These are phyloP conservation scores for Clarireedia monteithiana DNA, from an alignment of 2,329 filamentous ascomycete species.

Conservation along the genomic window DNA sequence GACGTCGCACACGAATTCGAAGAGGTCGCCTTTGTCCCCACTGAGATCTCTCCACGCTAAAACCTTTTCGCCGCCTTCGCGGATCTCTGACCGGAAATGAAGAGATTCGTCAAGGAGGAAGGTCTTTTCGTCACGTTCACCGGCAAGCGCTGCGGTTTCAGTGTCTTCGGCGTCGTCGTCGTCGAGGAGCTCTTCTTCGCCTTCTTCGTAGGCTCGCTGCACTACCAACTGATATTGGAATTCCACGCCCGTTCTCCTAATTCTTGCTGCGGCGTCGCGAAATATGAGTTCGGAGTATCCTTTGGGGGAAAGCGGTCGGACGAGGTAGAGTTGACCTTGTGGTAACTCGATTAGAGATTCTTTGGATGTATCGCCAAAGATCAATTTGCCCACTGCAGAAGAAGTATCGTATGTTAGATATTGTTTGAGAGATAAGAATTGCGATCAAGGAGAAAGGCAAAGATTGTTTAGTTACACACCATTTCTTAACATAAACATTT, in stretches of 20 bases:
- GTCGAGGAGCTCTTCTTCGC: conserved; percentile 82
- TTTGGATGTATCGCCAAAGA: conserved; percentile 74
- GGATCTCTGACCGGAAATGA: conserved; percentile 76
- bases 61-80: conserved; percentile 74
- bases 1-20: conserved; percentile 90
- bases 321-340: conserved; percentile 94
- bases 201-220: conserved; percentile 94
- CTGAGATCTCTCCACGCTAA: conserved; percentile 93
- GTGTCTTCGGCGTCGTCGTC: conserved; percentile 80
- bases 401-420: conserved; percentile 1
- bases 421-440: not conserved
- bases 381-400: conserved; percentile 72
- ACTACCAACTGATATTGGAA: conserved; percentile 97
- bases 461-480: conserved; percentile 28
- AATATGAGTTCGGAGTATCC: conserved; percentile 99
- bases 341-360: conserved; percentile 91
- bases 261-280: conserved; percentile 88
- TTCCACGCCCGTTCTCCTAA: conserved; percentile 87
- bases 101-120: conserved; percentile 92
- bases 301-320: conserved; percentile 89
- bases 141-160: conserved; percentile 61
- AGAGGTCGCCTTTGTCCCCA: conserved; percentile 90
- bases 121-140: conserved; percentile 92
- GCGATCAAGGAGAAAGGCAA: conserved; percentile 1
- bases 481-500: conserved; percentile 39